Evolutionary conservation across 495 filamentous ascomycete species (phyloP), one percentile per base, ranked within the genome.

Genomic region (Friedmanniomyces endolithicus): DNA sequence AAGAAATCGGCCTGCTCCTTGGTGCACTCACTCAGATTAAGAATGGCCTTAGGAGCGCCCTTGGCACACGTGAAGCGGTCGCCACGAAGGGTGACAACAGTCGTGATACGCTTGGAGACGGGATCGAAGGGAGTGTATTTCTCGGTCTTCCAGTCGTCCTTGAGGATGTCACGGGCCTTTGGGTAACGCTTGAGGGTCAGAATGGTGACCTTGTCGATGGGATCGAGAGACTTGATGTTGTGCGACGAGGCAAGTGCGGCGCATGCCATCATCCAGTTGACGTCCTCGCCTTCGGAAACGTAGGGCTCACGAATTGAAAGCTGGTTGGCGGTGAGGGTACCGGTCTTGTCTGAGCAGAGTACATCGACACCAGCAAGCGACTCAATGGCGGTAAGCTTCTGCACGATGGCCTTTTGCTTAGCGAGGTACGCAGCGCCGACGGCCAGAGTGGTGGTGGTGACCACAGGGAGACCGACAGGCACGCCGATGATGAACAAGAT

Each of bases 181-280:
- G 82, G 83, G 73, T 84, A 85, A 52, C 83, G 76, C 63, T 81
- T 82, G 64, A 86, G 75, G 37, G 83, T 86, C 52, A 85, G 75
- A 61, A 85, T 80, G 23, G 82, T 86, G 58, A 85, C 80, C 69
- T 86, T 86, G 70, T 86, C 83, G 67, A 86, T 85, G 63, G 82
- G 83, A 65, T 86, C 82, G 47, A 86, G 75, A 63, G 82, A 83
- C 74, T 85, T 86, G 68, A 83, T 72, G 71, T 85, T 86, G 72
- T 86, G 82, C 55, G 82, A 85, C 43, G 83, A 86, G 55, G 83
- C 83, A 50, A 86, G 77, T 57, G 81, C 83, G 47, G 83, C 82
- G 56, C 84, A 80, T 56, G 82, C 81, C 81, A 86, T 84, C 81
- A 85, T 84, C 82, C 82, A 86, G 73, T 85, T 82, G 69, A 85